These are phyloP conservation scores for Candida ficus DNA, from an alignment of 805 yeast species.

Conservation along the genomic window DNA sequence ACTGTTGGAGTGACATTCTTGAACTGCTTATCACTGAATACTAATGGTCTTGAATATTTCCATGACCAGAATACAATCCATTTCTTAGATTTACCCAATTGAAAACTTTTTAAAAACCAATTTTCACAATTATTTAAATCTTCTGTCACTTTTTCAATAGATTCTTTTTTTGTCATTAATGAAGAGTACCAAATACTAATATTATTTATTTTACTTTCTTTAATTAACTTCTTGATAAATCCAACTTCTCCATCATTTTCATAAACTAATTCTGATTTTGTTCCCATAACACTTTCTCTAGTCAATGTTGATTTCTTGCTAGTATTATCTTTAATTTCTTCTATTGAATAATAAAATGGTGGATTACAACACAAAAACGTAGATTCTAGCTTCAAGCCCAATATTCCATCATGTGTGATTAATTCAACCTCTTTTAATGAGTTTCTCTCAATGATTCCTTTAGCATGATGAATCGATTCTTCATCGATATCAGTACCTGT, in stretches of 20 bases:
- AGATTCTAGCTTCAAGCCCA: slow-evolving; percentile 7
- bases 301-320: slow-evolving; percentile 22
- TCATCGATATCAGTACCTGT: slow-evolving; percentile 39
- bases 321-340: slow-evolving; percentile 27
- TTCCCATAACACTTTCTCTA: slow-evolving; percentile 27
- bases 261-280: slow-evolving; percentile 34
- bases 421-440: slow-evolving; percentile 10
- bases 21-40: slow-evolving; percentile 4
- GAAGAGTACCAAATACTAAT: slow-evolving; percentile 36
- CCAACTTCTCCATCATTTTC: slow-evolving; percentile 39
- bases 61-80: slow-evolving; percentile 26
- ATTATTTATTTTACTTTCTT: slow-evolving; percentile 24
- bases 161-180: slow-evolving; percentile 28
- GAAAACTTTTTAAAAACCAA: slow-evolving; percentile 16
- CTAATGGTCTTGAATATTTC: slow-evolving; percentile 9
- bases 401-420: slow-evolving; percentile 11
- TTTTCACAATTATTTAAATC: slow-evolving; percentile 8
- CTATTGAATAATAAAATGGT: slow-evolving; percentile 39
- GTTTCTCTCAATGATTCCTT: slow-evolving; percentile 26
- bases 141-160: slow-evolving; percentile 9
- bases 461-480: slow-evolving; percentile 28
- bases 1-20: slow-evolving; percentile 10
- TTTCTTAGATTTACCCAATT: slow-evolving; percentile 20
- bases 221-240: slow-evolving; percentile 33
- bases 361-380: slow-evolving; percentile 46